These are phyloP conservation scores for Plicaturopsis crispa DNA, from an alignment of 768 basidiomycete species.

Conservation along the genomic window DNA sequence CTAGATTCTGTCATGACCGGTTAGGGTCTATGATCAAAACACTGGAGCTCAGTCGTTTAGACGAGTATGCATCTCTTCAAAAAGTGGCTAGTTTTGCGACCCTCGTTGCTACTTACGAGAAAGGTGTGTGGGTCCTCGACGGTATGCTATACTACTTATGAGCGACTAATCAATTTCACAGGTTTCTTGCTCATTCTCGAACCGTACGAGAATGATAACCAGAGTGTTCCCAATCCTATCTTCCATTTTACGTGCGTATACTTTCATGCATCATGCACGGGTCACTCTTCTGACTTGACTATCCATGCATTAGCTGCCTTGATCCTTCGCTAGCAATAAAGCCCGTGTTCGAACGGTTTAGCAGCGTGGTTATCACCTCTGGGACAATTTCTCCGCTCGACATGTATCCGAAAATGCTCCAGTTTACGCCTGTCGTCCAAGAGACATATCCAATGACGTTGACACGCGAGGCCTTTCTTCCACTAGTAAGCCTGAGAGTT, in stretches of 20 bases:
- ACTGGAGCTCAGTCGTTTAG: slow-evolving; percentile 78
- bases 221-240: slow-evolving; percentile 96
- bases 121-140: slow-evolving; percentile 44
- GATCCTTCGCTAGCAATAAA: slow-evolving; percentile 97
- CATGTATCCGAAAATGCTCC: slow-evolving; percentile 99
- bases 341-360: slow-evolving; percentile 97
- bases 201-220: slow-evolving; percentile 97
- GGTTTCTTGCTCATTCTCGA: slow-evolving; percentile 96
- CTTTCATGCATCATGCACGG: slow-evolving; percentile 8
- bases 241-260: slow-evolving; percentile 89
- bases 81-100: slow-evolving; percentile 97
- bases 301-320: slow-evolving; percentile 69
- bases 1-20: slow-evolving; percentile 93
- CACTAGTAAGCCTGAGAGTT: slow-evolving; percentile 53
- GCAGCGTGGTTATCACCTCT: slow-evolving; percentile 96
- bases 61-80: slow-evolving; percentile 88
- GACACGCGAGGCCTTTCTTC: slow-evolving; percentile 92
- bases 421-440: slow-evolving; percentile 94
- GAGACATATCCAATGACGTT: slow-evolving; percentile 98
- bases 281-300: slow-evolving; percentile 9
- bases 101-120: slow-evolving; percentile 95
- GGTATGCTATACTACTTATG: too few relatives aligned
- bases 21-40: slow-evolving; percentile 92
- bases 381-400: slow-evolving; percentile 98
- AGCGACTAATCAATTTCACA: slow-evolving; percentile 18